Base-by-base conservation (phyloP, 208 protist genomes). In the Acanthamoeba divionensis region DNA sequence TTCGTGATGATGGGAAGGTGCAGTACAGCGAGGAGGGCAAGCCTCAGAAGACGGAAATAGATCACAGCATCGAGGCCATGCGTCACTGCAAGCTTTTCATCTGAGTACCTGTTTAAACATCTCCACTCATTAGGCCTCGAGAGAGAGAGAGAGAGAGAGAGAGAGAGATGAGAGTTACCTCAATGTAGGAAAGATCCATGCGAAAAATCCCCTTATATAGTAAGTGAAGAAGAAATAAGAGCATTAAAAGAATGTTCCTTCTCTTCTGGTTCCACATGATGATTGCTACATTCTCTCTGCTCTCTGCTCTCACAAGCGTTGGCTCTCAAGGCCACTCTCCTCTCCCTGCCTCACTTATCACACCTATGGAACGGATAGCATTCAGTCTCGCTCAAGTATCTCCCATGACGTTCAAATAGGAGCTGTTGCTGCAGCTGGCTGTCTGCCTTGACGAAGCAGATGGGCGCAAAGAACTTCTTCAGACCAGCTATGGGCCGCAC, bases 281-380 rank as follows among this genome's bases (percentile, higher is more conserved):
- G n/a, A n/a, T n/a, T n/a, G n/a, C n/a, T n/a, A n/a, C n/a, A n/a
- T n/a, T n/a, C n/a, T n/a, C n/a, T n/a, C n/a, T n/a, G n/a, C n/a
- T n/a, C n/a, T n/a, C n/a, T n/a, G n/a, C n/a, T n/a, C n/a, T n/a
- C n/a, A n/a, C n/a, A n/a, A n/a, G n/a, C n/a, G n/a, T n/a, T n/a
- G n/a, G n/a, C n/a, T n/a, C n/a, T n/a, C n/a, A n/a, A n/a, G n/a
- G n/a, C n/a, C n/a, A n/a, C n/a, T n/a, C n/a, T n/a, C n/a, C n/a
- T n/a, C n/a, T n/a, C n/a, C n/a, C n/a, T n/a, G n/a, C n/a, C n/a
- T n/a, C n/a, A n/a, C n/a, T n/a, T n/a, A n/a, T n/a, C n/a, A n/a
- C n/a, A n/a, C n/a, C 66, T 48, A 45, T 77, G 66, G 36, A 77
- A 77, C 10, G 66, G 66, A 18, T 77, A 77, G 66, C 66, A 77